Base-by-base conservation (phyloP, 306 rosid genomes). In the Vigna trinervia region DNA sequence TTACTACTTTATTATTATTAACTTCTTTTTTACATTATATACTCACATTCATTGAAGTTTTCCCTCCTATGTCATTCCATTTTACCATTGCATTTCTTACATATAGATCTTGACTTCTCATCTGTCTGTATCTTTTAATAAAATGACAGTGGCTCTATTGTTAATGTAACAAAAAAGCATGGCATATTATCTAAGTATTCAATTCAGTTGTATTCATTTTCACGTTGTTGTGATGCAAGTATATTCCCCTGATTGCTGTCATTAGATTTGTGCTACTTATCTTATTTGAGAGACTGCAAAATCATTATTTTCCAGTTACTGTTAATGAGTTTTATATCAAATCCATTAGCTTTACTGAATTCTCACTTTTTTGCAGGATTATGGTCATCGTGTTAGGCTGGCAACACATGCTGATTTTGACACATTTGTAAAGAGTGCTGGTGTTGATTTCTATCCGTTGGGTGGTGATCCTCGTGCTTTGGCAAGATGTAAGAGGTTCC, bases 391-490 rank as follows among this genome's bases (percentile, higher is more conserved):
- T 76, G 93, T 93, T 53, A 86, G 98, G 93, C 77, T 93, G 81
- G 98, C 98, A 78, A 89, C 92, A 82, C 98, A 93, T 86, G 78
- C 87, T 54, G 87, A 89, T 84, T 93, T 93, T 61, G 65, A 82
- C 63, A 73, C 85, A 58, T 93, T 93, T 78, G 93, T 93, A 71
- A 90, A 73, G 88, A 86, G 95, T 5, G 89, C 98, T 47, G 93
- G 89, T 77, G 86, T 93, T 30, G 89, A 85, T 69, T 93, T 91
- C 84, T 91, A 85, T 88, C 98, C 98, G 5, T 75, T 93, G 88
- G 96, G 92, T 1, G 96, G 98, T 38, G 96, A 93, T 80, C 94
- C 98, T 88, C 93, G 96, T 28, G 84, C 84, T 75, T 80, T 93
- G 91, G 95, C 93, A 82, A 89, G 88, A 91, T 93, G 98, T 93